A percentile compares a stretch with the other conserved stretches of the same genome.
Conservation (phyloP, 805 yeast species). For the Metschnikowia similis region DNA sequence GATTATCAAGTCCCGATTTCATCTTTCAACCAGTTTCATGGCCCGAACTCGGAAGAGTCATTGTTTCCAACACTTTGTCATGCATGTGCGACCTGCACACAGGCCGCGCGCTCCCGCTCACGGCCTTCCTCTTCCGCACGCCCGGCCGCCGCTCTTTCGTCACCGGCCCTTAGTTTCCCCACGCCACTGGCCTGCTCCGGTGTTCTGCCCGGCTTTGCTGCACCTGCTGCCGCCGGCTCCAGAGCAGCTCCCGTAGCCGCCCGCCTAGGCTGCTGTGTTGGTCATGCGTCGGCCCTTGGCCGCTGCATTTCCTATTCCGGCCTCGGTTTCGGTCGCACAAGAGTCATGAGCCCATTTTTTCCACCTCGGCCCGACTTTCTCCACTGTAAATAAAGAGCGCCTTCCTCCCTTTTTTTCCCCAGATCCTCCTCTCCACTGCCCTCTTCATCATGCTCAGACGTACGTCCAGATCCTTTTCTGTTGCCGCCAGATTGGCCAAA, state of each 20-base stretch:
- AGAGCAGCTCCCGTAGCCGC: not conserved
- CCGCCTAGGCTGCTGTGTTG: too few relatives aligned
- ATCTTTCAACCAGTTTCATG: too few relatives aligned
- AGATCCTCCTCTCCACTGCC: not conserved
- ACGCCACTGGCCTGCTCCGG: too few relatives aligned
- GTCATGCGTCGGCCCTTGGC: too few relatives aligned
- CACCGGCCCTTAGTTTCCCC: not conserved
- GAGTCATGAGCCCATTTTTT: slow-evolving; percentile 6
- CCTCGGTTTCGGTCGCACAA: not conserved
- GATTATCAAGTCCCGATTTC: too few relatives aligned
- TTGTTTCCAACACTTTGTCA: not conserved
- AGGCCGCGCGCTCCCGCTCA: too few relatives aligned
- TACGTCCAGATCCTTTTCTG: slow-evolving; percentile 15
- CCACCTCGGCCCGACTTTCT: slow-evolving; percentile 10
- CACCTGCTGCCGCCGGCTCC: too few relatives aligned
- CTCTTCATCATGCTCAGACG: slow-evolving; percentile 16
- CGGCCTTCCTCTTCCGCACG: not conserved
- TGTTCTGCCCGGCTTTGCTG: too few relatives aligned
- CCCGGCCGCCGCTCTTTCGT: not conserved
- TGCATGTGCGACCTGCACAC: not conserved
- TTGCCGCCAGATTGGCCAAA: slow-evolving; percentile 16
- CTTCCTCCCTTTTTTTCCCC: not conserved
- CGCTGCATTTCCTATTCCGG: not conserved
- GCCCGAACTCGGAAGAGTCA: too few relatives aligned
- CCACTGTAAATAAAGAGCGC: slow-evolving; percentile 3